Conservation (phyloP, 2,329 filamentous ascomycete species). For the Alternaria viburni region DNA sequence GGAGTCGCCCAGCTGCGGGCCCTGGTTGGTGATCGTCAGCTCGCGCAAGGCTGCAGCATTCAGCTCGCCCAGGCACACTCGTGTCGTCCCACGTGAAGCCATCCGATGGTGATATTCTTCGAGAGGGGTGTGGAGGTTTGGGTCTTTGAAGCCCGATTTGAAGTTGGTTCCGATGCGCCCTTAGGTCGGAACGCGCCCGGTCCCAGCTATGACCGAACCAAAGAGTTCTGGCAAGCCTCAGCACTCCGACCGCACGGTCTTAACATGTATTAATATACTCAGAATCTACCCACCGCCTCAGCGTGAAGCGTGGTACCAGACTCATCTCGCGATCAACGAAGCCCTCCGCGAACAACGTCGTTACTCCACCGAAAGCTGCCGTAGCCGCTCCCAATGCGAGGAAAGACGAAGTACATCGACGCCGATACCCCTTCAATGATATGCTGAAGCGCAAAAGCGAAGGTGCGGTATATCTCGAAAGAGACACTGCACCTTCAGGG, state of each 20-base stretch:
- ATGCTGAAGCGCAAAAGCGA: conserved; percentile 28
- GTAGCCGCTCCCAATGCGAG: conserved; percentile 33
- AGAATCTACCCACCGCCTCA: conserved; percentile 35
- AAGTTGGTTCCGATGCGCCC: conserved; percentile 18
- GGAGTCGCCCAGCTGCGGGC: conserved; percentile 21
- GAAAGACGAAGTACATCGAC: conserved; percentile 41
- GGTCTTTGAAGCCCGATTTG: background rate
- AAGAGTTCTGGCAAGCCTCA: conserved; percentile 36
- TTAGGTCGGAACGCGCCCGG: conserved; percentile 20
- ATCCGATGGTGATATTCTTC: background rate
- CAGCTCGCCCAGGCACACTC: conserved; percentile 7
- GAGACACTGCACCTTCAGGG: background rate
- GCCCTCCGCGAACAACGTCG: conserved; percentile 27
- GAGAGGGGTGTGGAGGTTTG: background rate
- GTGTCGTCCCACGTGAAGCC: conserved; percentile 7
- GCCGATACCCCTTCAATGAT: conserved; percentile 40
- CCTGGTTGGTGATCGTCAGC: conserved; percentile 20
- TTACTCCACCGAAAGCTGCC: conserved; percentile 41
- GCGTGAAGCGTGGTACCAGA: conserved; percentile 35
- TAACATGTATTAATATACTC: background rate
- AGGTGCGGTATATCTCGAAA: background rate
- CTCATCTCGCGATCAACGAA: conserved; percentile 31
- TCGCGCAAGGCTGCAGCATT: conserved; percentile 18
- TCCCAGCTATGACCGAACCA: conserved; percentile 37
- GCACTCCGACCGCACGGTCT: background rate